These are phyloP conservation scores for Cryptococcus neoformans DNA, from an alignment of 1,284 basidiomycete genomes.

Conservation along the genomic window DNA sequence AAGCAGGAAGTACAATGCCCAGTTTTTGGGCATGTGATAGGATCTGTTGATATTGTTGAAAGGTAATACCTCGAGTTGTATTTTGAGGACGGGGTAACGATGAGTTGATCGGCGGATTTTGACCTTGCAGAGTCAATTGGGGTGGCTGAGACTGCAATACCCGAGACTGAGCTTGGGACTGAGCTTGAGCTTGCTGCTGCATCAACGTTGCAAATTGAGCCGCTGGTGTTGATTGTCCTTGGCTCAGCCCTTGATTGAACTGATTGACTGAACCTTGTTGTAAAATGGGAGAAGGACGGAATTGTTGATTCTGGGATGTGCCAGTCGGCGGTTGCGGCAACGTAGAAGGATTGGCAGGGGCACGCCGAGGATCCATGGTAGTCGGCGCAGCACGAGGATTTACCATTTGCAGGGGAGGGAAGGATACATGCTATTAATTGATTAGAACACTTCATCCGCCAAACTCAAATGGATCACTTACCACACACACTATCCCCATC, in stretches of 20 bases:
- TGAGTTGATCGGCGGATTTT: neutral
- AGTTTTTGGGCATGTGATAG: slow-evolving; percentile 11
- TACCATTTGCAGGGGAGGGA: slow-evolving; percentile 5
- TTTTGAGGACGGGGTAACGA: neutral
- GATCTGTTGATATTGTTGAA: slow-evolving; percentile 11
- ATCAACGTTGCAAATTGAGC: neutral
- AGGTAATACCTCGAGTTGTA: slow-evolving; percentile 9
- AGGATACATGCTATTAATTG: slow-evolving; percentile 7
- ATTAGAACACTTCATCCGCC: neutral
- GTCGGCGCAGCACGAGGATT: neutral
- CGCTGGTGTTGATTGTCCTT: slow-evolving; percentile 6
- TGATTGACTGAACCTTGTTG: neutral
- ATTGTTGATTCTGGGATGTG: slow-evolving; percentile 2
- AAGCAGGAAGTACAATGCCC: slow-evolving; percentile 7
- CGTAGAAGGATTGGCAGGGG: neutral
- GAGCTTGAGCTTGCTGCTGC: slow-evolving; percentile 6
- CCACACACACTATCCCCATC: slow-evolving; percentile 23
- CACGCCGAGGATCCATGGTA: neutral
- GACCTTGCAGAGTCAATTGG: slow-evolving; percentile 1
- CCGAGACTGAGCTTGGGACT: slow-evolving; percentile 4
- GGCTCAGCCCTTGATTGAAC: neutral
- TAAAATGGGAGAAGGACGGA: neutral
- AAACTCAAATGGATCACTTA: slow-evolving; percentile 3
- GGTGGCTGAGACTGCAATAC: slow-evolving; percentile 1
- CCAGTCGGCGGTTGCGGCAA: neutral